Evolutionary conservation across 2,329 filamentous ascomycete species (phyloP).

Genomic region (Alternaria tenuissima): DNA sequence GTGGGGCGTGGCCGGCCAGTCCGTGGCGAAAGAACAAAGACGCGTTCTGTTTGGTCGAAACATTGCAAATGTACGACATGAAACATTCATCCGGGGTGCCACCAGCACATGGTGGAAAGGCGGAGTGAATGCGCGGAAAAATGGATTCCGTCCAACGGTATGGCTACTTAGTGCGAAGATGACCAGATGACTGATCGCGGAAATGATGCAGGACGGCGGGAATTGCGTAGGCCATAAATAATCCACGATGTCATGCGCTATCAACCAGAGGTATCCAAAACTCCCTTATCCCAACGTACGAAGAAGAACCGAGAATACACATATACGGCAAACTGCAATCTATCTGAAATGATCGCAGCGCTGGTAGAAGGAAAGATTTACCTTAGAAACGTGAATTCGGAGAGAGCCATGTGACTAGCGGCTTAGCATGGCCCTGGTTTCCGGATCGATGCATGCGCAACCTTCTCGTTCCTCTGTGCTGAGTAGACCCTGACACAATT

Average conservation of each 20-base stretch:
- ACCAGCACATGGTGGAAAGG: not conserved
- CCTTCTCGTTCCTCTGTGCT: not conserved
- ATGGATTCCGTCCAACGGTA: slow-evolving; percentile 3
- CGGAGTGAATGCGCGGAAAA: not conserved
- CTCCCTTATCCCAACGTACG: not conserved
- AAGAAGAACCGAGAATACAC: not conserved
- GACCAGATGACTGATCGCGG: not conserved
- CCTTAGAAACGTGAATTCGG: not conserved
- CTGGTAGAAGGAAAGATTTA: not conserved
- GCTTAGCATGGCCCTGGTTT: not conserved
- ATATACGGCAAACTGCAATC: not conserved
- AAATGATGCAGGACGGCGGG: not conserved
- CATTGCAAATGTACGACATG: not conserved
- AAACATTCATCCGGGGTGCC: slow-evolving; percentile 1
- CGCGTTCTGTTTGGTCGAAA: slow-evolving; percentile 6
- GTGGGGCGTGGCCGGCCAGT: not conserved
- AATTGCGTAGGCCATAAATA: not conserved
- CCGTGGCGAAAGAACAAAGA: not conserved
- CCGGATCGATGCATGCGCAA: not conserved
- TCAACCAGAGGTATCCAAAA: not conserved
- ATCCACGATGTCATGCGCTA: not conserved
- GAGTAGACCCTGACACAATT: not conserved
- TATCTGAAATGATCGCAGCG: not conserved
- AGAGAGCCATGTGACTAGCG: not conserved
- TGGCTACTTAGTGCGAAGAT: not conserved